phyloP scores from a whole-genome alignment of 768 basidiomycete genomes.

The Lepiota brunneoincarnata region DNA sequence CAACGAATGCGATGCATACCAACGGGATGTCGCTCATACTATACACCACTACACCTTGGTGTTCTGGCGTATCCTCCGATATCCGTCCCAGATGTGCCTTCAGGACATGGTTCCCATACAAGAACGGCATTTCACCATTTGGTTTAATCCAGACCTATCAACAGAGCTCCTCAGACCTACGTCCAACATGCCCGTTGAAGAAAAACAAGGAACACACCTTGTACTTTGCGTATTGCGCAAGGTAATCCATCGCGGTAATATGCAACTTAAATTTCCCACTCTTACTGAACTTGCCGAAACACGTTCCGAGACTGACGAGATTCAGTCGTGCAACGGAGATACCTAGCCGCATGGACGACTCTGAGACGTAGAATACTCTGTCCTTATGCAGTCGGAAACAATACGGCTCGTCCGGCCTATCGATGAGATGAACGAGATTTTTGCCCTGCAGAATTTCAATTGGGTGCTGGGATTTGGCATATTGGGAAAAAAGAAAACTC shows the following conservation, averaged over 20 bases:
- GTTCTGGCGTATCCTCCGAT: constrained; percentile 98
- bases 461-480: neutral
- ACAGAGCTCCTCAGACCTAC: neutral
- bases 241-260: constrained; percentile 87
- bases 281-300: constrained; percentile 97
- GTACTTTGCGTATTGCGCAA: constrained; percentile 96
- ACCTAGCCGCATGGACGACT: constrained; percentile 88
- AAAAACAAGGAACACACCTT: constrained; percentile 61
- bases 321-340: constrained; percentile 92
- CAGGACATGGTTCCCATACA: constrained; percentile 97
- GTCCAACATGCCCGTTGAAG: neutral
- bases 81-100: constrained; percentile 99
- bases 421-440: constrained; percentile 93
- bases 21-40: constrained; percentile 95
- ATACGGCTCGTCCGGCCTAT: constrained; percentile 90
- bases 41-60: constrained; percentile 96
- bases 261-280: constrained; percentile 97
- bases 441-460: constrained; percentile 64
- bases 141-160: constrained; percentile 96
- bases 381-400: constrained; percentile 96
- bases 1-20: constrained; percentile 41
- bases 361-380: constrained; percentile 95
- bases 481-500: constrained; percentile 22
- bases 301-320: constrained; percentile 90
- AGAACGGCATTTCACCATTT: constrained; percentile 98